A percentile compares a stretch with the other conserved stretches of the same genome.
Conservation (phyloP, 2,329 filamentous ascomycete species). For the Bipolaris victoriae region DNA sequence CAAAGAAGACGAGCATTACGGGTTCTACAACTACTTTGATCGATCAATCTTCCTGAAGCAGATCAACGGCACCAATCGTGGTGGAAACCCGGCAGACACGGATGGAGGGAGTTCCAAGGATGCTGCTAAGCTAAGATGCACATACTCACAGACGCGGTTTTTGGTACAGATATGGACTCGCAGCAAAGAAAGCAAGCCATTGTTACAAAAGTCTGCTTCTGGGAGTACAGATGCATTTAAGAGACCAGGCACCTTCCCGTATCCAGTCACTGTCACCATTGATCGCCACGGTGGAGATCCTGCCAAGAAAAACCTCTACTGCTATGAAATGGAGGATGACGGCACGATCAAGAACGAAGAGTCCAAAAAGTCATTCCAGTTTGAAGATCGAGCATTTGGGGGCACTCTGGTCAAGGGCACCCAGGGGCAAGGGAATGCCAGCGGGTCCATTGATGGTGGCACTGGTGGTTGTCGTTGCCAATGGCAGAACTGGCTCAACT, state of each 20-base stretch:
- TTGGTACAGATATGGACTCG: constrained; percentile 68
- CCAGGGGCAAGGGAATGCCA: constrained; percentile 50
- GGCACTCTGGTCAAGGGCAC: constrained; percentile 60
- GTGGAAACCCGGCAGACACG: constrained; percentile 53
- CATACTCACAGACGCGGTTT: constrained; percentile 67
- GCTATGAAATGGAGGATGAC: constrained; percentile 61
- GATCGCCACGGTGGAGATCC: constrained; percentile 65
- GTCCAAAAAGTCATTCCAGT: constrained; percentile 54
- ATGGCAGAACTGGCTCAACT: constrained; percentile 62
- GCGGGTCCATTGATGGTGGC: constrained; percentile 63
- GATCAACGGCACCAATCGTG: constrained; percentile 54
- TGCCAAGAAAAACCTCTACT: constrained; percentile 64
- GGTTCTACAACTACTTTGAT: constrained; percentile 91
- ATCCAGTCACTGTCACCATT: constrained; percentile 64
- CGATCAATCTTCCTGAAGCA: constrained; percentile 82
- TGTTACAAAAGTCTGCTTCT: constrained; percentile 37
- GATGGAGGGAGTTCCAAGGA: constrained; percentile 58
- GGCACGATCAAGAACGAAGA: constrained; percentile 50
- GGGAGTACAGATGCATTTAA: constrained; percentile 53
- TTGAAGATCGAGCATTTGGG: constrained; percentile 60
- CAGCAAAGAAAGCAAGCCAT: constrained; percentile 49
- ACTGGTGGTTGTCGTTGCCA: constrained; percentile 65
- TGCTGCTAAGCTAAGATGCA: constrained; percentile 59
- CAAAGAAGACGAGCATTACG: constrained; percentile 81
- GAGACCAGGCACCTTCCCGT: constrained; percentile 65